Base-by-base conservation (phyloP, 257 asterid species). In the Verbena officinalis region DNA sequence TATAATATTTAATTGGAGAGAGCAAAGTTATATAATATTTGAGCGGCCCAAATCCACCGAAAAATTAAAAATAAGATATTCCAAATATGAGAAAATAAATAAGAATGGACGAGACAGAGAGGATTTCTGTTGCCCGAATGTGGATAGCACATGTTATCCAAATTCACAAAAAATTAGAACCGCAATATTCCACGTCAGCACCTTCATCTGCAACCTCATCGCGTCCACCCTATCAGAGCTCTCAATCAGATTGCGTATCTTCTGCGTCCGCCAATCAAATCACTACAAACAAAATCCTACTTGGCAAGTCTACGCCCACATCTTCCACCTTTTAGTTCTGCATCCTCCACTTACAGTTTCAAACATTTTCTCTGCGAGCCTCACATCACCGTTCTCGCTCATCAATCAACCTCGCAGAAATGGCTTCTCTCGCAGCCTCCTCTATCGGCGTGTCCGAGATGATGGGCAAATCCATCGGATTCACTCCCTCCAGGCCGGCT, bases 371-470 rank as follows among this genome's bases (percentile, higher is more conserved):
- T 20, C 54, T 14, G 8, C 59, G 46, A 12, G 20, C 45, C 50
- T 45, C 44, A 20, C 34, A 54, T 43, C 31, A 53, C 54, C n/a
- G n/a, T n/a, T n/a, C n/a, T n/a, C n/a, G n/a, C n/a, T n/a, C n/a
- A n/a, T n/a, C 7, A 10, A 2, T 23, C 20, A 30, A 19, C 51
- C 61, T 51, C 20, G 2, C 3, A n/a, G 19, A 57, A 22, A 85
- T 85, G 97, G 96, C 96, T 67, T 75, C 95, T 71, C 77, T 84
- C 21, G 82, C 91, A 3, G 74, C 89, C 70, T 81, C 95, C 33
- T 83, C 95, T 27, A 65, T 88, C 2, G 89, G 94, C 54, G 86
- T 84, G 55, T 81, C 95, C 31, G 92, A 88, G 68, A 83, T 91
- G 84, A 76, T 84, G 8, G 96, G 95, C 2, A 88, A 81, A 65